These are phyloP conservation scores for Aspergillus ochraceus DNA, from an alignment of 2,329 filamentous ascomycete species.

Conservation along the genomic window DNA sequence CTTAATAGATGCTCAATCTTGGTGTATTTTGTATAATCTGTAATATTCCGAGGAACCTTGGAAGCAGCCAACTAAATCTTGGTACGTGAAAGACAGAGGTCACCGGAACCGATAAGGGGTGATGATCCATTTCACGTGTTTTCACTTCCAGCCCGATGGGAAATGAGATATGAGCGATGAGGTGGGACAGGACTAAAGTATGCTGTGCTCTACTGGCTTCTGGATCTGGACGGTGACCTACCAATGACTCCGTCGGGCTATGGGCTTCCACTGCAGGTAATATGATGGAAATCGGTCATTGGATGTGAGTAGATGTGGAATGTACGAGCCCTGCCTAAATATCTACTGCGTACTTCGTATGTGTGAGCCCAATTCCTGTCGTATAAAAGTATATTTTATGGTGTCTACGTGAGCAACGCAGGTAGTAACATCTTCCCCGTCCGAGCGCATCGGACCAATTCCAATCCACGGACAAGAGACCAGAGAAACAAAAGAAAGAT, in stretches of 20 bases:
- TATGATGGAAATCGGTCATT: neutral
- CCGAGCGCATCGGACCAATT: neutral
- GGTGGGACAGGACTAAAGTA: neutral
- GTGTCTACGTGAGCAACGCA: neutral
- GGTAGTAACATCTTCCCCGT: neutral
- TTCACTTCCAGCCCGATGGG: conserved; percentile 3
- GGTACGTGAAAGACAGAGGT: conserved; percentile 20
- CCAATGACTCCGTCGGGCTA: neutral
- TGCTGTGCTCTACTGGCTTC: conserved; percentile 6
- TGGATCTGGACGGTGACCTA: conserved; percentile 7
- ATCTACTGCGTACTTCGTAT: neutral
- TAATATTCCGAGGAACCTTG: neutral
- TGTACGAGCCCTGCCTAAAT: neutral
- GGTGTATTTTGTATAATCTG: neutral
- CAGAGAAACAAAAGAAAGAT: neutral
- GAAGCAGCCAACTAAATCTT: conserved; percentile 16
- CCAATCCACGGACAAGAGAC: neutral
- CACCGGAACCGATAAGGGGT: conserved; percentile 14
- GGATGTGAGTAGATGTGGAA: no score
- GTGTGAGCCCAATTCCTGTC: no score
- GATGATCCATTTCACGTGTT: conserved; percentile 17
- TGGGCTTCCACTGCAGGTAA: neutral
- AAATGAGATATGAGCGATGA: neutral
- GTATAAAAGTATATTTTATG: no score
- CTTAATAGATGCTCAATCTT: neutral